Evolutionary conservation across 345 rosid species (phyloP), one percentile per base, ranked within the genome.

Genomic region (Murraya koenigii): DNA sequence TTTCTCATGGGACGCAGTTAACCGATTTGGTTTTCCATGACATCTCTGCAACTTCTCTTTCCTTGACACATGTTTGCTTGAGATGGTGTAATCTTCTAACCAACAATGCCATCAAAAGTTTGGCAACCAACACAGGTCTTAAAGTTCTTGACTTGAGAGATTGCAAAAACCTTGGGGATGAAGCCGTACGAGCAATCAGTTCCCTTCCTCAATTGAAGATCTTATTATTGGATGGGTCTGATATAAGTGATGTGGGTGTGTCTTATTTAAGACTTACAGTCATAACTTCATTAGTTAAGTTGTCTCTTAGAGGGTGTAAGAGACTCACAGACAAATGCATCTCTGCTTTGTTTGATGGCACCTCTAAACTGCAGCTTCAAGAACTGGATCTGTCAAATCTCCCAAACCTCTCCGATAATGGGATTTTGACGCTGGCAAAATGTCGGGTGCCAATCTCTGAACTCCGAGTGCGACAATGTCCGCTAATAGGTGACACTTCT

Each of bases 1-100:
- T 95, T 26, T 91, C 89, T 75, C 90, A 87, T 79, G 99, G 97
- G 58, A 80, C 81, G n/a, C 91, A 89, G 38, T 80, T 95, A 47
- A 93, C 99, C 1, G 91, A 95, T 88, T 86, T 93, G 75, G 93
- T 95, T 65, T 93, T 95, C 82, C 99, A 92, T 78, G 99, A 95
- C 66, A 84, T 95, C 76, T 77, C 90, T 77, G 96, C 99, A 35
- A 95, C 99, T 61, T 84, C 93, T 17, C 89, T 93, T 25, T 88
- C 88, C 14, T 71, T 95, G 81, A 89, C 90, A 19, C 97, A 93
- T 54, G 97, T 89, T 75, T 87, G 94, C 84, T 79, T 95, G 86
- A 89, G 99, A 84, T 90, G 92, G 92, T 95, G 98, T 69, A 81
- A 86, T 85, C 96, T 95, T 72, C 86, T 95, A 8, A 93, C 93